A percentile compares a stretch with the other conserved stretches of the same genome.
Conservation (phyloP, 305 asterid genomes). For the Euphrasia arctica region DNA sequence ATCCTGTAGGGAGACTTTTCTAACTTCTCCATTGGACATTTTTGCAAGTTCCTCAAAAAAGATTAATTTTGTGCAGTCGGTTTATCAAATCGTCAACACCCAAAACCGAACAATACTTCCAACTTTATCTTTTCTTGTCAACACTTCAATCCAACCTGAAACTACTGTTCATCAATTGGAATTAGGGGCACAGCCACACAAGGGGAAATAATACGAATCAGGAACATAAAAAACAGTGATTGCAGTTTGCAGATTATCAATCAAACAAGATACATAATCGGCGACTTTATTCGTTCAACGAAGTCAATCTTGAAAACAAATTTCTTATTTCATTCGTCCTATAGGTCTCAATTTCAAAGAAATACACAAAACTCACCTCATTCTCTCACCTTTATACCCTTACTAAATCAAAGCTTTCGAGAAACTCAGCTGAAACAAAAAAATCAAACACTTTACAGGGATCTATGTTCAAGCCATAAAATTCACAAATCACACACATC, state of each 20-base stretch:
- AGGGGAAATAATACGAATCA: not conserved
- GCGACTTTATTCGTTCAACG: not conserved
- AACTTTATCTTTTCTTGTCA: conserved; percentile 8
- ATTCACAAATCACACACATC: conserved; percentile 5
- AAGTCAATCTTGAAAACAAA: conserved; percentile 1
- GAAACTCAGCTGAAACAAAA: not conserved
- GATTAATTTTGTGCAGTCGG: conserved; percentile 12
- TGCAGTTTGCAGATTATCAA: not conserved
- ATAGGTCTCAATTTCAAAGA: conserved; percentile 1
- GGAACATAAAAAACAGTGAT: not conserved
- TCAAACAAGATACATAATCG: not conserved
- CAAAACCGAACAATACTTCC: conserved; percentile 7
- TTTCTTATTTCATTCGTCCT: not conserved
- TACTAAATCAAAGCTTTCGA: not conserved
- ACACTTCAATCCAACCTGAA: conserved; percentile 23
- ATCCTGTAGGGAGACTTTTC: conserved; percentile 37
- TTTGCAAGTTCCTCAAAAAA: conserved; percentile 19
- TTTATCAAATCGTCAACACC: conserved; percentile 22
- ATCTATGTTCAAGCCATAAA: not conserved
- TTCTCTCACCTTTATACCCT: conserved; percentile 7
- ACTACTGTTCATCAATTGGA: conserved; percentile 12
- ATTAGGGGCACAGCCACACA: not conserved
- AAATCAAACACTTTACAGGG: conserved; percentile 16
- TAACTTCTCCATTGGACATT: conserved; percentile 34
- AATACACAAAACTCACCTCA: not conserved